phyloP scores from a whole-genome alignment of 352 stramenopile species.

The Phytophthora fragariae region DNA sequence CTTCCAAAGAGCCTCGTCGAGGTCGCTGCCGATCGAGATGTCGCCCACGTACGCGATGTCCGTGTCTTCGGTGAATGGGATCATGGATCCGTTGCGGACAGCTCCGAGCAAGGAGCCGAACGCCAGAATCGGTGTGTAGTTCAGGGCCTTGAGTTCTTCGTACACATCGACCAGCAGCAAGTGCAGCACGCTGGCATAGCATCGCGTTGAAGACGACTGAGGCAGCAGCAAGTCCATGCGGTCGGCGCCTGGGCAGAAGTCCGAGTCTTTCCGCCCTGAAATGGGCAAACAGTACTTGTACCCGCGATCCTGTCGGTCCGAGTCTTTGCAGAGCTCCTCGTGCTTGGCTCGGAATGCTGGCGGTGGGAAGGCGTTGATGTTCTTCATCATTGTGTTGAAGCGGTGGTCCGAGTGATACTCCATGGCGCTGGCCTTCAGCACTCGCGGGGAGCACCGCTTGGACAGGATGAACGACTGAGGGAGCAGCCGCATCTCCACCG shows the following conservation, averaged over 20 bases:
- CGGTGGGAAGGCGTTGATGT: background rate
- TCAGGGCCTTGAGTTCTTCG: constrained; percentile 35
- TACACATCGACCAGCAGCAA: constrained; percentile 62
- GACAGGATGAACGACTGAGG: background rate
- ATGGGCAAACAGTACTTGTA: constrained; percentile 52
- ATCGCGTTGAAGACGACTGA: constrained; percentile 29
- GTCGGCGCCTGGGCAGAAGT: constrained; percentile 45
- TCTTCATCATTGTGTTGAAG: constrained; percentile 13
- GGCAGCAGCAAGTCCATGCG: constrained; percentile 46
- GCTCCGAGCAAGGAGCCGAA: constrained; percentile 54
- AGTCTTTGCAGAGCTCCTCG: background rate
- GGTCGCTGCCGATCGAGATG: background rate
- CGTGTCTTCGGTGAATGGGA: constrained; percentile 57
- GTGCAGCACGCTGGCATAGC: constrained; percentile 52
- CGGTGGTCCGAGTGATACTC: constrained; percentile 6
- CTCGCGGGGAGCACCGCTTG: background rate
- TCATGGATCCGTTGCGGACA: constrained; percentile 47
- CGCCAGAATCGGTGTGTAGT: constrained; percentile 36
- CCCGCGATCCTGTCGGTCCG: background rate
- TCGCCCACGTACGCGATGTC: constrained; percentile 44
- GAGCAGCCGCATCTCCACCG: constrained; percentile 1
- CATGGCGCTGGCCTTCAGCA: background rate
- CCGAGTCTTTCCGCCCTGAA: constrained; percentile 44
- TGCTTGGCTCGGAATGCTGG: background rate
- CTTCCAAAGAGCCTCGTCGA: constrained; percentile 21